phyloP scores from a whole-genome alignment of 108 stramenopile species.

The Nannochloropsis salina region DNA sequence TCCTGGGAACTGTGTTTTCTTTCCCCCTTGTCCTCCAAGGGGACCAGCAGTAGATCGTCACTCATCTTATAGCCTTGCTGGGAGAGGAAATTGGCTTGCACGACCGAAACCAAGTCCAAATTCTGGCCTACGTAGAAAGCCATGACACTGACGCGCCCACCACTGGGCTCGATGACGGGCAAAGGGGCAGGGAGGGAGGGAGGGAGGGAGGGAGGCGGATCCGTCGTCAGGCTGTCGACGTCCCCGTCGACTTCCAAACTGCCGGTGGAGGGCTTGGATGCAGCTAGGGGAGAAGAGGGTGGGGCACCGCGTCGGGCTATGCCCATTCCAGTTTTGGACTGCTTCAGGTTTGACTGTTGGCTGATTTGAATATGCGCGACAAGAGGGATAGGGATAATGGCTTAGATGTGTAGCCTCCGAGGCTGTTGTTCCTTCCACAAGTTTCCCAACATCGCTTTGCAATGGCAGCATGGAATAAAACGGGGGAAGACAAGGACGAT shows the following conservation, averaged over 20 bases:
- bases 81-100: neutral
- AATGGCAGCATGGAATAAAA: too few species aligned
- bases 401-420: too few species aligned
- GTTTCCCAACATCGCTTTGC: too few species aligned
- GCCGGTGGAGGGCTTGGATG: neutral
- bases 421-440: too few species aligned
- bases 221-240: neutral
- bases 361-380: too few species aligned
- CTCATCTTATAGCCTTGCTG: constrained; percentile 12
- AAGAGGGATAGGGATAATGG: too few species aligned
- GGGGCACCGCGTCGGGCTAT: too few species aligned
- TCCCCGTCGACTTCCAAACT: neutral
- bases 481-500: too few species aligned
- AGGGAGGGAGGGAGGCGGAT: neutral
- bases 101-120: neutral
- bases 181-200: neutral
- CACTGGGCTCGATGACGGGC: neutral
- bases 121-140: neutral
- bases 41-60: neutral
- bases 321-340: too few species aligned
- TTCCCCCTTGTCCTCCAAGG: neutral
- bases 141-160: neutral
- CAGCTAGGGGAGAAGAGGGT: neutral
- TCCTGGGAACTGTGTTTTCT: neutral
- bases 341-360: too few species aligned